Evolutionary conservation across 2,329 filamentous ascomycete species (phyloP), one percentile per base, ranked within the genome.

Genomic region (Neofusicoccum kwambonambiense): DNA sequence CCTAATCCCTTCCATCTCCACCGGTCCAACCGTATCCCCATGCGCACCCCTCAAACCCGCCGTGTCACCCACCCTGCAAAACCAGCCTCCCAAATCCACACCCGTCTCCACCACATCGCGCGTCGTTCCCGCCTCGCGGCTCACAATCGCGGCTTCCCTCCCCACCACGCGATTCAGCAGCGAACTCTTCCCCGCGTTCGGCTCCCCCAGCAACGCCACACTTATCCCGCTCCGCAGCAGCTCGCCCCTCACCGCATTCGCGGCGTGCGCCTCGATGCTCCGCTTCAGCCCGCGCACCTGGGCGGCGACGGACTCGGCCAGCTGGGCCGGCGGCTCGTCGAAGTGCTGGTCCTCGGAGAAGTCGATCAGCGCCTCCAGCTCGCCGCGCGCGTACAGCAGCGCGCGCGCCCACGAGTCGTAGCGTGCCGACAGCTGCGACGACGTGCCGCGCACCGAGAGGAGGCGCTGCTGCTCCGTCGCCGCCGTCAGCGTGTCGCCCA

Each of bases 311-410:
- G 88, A 92, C 0, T 74, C 76, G 50, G 96, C 83, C 22, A 98
- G 82, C 64, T 90, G 85, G 0, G 83, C 79, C 0, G 92, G 90
- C 2, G 91, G 89, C 77, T 97, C 93, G 70, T 98, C 93, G 72
- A 99, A 96, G 79, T 98, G 91, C 78, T 99, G 94, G 72, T 98
- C 95, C 76, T 99, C 95, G 0, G 92, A 90, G 75, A 99, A 99
- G 77, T 99, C 95, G 67, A 99, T 98, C 69, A 99, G 80, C 0
- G 95, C 95, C 78, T 99, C 95, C 44, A 99, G 84, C 78, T 98
- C 93, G 9, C 92, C 95, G 1, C 95, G 87, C 9, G 93, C 93
- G 67, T 90, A 84, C 6, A 98, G 81, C 17, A 99, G 79, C 68
- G 88, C 83, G 68, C 86, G 81, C 31, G 94, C 87, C 95, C 95